Evolutionary conservation across 2,329 filamentous ascomycete species (phyloP).

Genomic region (Paecilomyces niveus): DNA sequence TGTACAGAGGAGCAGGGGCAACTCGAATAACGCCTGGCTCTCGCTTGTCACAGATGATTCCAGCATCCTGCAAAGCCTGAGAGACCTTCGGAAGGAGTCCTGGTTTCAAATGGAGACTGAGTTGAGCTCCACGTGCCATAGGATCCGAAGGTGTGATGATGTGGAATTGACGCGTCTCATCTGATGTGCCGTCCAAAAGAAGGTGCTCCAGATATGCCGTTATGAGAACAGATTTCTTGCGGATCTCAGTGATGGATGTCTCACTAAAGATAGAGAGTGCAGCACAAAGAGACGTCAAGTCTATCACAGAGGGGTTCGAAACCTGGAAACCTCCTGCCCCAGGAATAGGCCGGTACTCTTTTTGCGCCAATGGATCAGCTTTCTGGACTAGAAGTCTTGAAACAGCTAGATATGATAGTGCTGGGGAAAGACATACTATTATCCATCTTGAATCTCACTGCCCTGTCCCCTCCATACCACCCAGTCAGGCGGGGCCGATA

Average conservation of each 20-base stretch:
- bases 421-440: conserved; percentile 41
- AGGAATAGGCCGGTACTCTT: conserved; percentile 63
- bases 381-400: neutral
- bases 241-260: conserved; percentile 60
- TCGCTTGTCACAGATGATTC: conserved; percentile 73
- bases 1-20: conserved; percentile 76
- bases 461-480: conserved; percentile 78
- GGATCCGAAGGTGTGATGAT: conserved; percentile 65
- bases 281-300: conserved; percentile 64
- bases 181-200: conserved; percentile 38
- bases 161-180: conserved; percentile 40
- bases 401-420: neutral
- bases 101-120: conserved; percentile 64
- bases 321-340: conserved; percentile 76
- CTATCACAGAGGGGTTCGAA: conserved; percentile 71
- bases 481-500: conserved; percentile 65
- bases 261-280: conserved; percentile 66
- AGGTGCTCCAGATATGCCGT: conserved; percentile 70
- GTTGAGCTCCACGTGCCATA: conserved; percentile 63
- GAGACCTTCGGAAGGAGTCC: conserved; percentile 65
- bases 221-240: conserved; percentile 62
- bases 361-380: neutral
- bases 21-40: conserved; percentile 77
- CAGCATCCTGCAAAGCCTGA: conserved; percentile 57
- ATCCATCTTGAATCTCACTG: conserved; percentile 71